These are phyloP conservation scores for Fomitopsis schrenkii DNA, from an alignment of 1,284 basidiomycete species.

Conservation along the genomic window DNA sequence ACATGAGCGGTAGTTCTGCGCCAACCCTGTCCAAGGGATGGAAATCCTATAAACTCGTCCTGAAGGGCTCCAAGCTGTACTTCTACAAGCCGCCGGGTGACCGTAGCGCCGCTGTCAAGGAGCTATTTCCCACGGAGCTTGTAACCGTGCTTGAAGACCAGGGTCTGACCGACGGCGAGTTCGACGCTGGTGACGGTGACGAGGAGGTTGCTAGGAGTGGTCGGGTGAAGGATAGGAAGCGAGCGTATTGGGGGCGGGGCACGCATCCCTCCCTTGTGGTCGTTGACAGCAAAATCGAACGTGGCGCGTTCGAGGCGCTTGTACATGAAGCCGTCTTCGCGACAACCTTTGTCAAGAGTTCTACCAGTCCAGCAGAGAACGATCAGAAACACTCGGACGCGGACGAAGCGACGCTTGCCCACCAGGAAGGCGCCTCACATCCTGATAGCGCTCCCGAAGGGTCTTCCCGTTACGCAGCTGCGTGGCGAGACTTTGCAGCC, in stretches of 20 bases:
- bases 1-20: conserved; percentile 18
- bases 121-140: conserved; percentile 64
- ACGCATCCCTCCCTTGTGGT: conserved; percentile 68
- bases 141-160: conserved; percentile 50
- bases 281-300: conserved; percentile 43
- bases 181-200: conserved; percentile 29
- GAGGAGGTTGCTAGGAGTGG: conserved; percentile 19
- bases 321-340: conserved; percentile 77
- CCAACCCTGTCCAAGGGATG: conserved; percentile 56
- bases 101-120: conserved; percentile 55
- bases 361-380: conserved; percentile 1
- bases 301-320: conserved; percentile 71
- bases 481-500: conserved; percentile 63
- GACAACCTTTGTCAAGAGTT: conserved; percentile 47
- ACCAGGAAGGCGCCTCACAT: neutral
- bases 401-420: neutral
- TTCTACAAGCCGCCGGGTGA: conserved; percentile 81
- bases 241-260: conserved; percentile 75
- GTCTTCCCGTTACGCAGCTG: conserved; percentile 11
- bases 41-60: conserved; percentile 79
- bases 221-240: conserved; percentile 31
- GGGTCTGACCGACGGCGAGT: conserved; percentile 24
- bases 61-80: conserved; percentile 78
- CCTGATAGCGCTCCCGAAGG: neutral
- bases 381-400: neutral